Evolutionary conservation across 495 filamentous ascomycete species (phyloP).

Genomic region (Tuber indicum): DNA sequence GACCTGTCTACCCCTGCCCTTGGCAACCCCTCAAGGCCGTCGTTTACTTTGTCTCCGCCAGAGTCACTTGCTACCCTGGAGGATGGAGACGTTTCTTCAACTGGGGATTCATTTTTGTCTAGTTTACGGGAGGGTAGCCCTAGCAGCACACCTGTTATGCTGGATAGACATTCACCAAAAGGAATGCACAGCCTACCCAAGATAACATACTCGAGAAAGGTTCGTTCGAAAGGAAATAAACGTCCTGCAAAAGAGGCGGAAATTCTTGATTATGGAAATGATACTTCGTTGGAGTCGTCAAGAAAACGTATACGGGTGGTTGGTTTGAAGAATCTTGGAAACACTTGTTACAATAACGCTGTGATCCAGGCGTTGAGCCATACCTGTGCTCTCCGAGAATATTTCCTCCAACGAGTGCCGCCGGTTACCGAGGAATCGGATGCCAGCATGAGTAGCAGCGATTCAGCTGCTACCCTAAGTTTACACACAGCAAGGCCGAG

Average conservation of each 20-base stretch:
- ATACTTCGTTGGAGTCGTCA: constrained; percentile 25
- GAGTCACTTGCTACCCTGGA: constrained; percentile 32
- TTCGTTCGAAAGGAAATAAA: constrained; percentile 27
- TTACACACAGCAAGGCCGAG: constrained; percentile 36
- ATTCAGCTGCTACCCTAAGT: constrained; percentile 30
- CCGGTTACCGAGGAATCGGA: constrained; percentile 3
- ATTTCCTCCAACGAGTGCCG: constrained; percentile 31
- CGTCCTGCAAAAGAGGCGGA: constrained; percentile 13
- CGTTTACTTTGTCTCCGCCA: constrained; percentile 32
- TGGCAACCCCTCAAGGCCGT: constrained; percentile 26
- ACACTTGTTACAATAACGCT: constrained; percentile 41
- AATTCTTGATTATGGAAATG: constrained; percentile 24
- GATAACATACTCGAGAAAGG: constrained; percentile 31
- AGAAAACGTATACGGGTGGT: constrained; percentile 38
- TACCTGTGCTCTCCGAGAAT: constrained; percentile 37
- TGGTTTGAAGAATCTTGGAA: constrained; percentile 38
- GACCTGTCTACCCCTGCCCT: constrained; percentile 26
- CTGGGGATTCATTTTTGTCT: constrained; percentile 25
- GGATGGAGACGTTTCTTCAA: constrained; percentile 28
- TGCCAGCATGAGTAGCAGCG: constrained; percentile 15
- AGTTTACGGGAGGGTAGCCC: constrained; percentile 10
- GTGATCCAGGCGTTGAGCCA: constrained; percentile 40
- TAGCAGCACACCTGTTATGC: constrained; percentile 17
- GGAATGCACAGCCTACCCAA: constrained; percentile 17
- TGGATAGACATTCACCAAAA: constrained; percentile 13